Evolutionary conservation across 139 green algal genomes (phyloP), one percentile per base, ranked within the genome.

Genomic region (Chlamydomonas urium): DNA sequence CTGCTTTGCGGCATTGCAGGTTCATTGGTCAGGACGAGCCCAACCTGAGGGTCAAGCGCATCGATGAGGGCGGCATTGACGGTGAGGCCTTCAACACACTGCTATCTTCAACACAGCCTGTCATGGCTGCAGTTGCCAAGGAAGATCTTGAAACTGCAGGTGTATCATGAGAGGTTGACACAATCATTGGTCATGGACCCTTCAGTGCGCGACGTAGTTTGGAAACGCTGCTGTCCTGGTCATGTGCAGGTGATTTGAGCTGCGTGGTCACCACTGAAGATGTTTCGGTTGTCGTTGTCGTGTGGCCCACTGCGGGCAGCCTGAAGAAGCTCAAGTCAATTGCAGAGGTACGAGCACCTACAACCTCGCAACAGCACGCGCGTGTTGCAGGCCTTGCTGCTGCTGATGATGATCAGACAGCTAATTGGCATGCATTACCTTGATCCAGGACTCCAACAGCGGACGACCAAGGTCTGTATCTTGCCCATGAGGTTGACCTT

Each of bases 231-330:
- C n/a, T n/a, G n/a, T n/a, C n/a, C n/a, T n/a, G n/a, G n/a, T n/a
- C n/a, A n/a, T n/a, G n/a, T n/a, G n/a, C n/a, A n/a, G n/a, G n/a
- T n/a, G n/a, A n/a, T n/a, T n/a, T n/a, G n/a, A n/a, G 72, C 38
- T 61, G 61, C 26, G 58, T 66, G 19, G 48, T 78, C 4, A 66
- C 58, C 1, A 35, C 60, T 14, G 63, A 28, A 2, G 50, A 65
- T 34, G 59, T 67, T 47, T 21, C 33, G 21, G 72, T 62, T 3
- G 26, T 78, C 26, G 62, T 48, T 5, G 36, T 78, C 47, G 72
- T 78, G 48, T 78, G 72, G 72, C 72, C 72, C 8, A 78, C 72
- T 31, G 72, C 72, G 14, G 72, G 71, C 14, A 78, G 72, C 61
- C 72, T 78, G 36, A 71, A 71, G n/a, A 36, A 60, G 45, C 60